phyloP scores from a whole-genome alignment of 2,329 filamentous ascomycete species.

The Nannizziopsis barbatae region DNA sequence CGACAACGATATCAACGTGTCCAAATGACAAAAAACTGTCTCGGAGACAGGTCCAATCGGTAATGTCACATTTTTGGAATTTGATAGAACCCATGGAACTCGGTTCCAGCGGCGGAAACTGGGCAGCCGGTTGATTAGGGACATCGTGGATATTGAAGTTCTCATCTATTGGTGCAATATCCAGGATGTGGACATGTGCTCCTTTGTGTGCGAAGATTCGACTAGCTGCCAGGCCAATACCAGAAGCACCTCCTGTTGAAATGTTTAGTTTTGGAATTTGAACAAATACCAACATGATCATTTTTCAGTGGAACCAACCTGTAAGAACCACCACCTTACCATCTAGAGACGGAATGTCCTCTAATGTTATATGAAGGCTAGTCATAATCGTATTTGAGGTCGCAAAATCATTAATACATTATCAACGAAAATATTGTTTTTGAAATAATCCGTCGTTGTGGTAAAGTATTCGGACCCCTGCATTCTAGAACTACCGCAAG shows the following conservation, averaged over 20 bases:
- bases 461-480: too few relatives aligned
- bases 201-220: conserved; percentile 43
- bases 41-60: conserved; percentile 39
- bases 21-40: conserved; percentile 38
- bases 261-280: neutral
- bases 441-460: too few relatives aligned
- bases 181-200: conserved; percentile 46
- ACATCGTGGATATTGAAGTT: conserved; percentile 23
- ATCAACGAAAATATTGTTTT: too few relatives aligned
- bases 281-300: neutral
- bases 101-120: too few relatives aligned
- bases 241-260: conserved; percentile 49
- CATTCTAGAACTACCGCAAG: too few relatives aligned
- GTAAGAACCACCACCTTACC: conserved; percentile 46
- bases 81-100: too few relatives aligned
- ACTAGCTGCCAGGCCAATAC: conserved; percentile 49
- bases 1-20: conserved; percentile 39
- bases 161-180: conserved; percentile 38
- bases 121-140: too few relatives aligned
- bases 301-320: conserved; percentile 24
- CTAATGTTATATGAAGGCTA: conserved; percentile 35
- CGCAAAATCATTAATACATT: too few relatives aligned
- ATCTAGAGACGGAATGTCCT: conserved; percentile 35
- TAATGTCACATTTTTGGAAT: conserved; percentile 26
- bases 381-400: too few relatives aligned